A percentile compares a stretch with the other conserved stretches of the same genome.
Evolutionary conservation across 2,329 filamentous ascomycete species (phyloP).

Genomic region (Metarhizium sp.): DNA sequence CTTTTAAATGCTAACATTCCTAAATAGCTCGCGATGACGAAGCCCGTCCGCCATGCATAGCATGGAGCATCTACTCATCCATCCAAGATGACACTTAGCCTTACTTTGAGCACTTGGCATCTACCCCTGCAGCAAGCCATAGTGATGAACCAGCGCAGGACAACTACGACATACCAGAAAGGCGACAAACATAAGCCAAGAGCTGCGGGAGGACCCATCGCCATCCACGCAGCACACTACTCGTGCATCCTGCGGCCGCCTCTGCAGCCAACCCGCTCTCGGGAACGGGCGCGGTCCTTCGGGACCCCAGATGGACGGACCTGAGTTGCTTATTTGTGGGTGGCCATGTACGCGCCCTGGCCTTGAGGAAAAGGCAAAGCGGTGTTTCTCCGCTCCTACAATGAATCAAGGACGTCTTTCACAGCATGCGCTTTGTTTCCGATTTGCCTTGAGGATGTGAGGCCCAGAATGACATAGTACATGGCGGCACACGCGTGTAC

Average conservation of each 20-base stretch:
- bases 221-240: conserved; percentile 14
- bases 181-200: background rate
- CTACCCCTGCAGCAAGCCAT: too few species aligned
- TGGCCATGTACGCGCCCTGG: background rate
- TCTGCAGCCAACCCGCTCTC: conserved; percentile 25
- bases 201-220: conserved; percentile 7
- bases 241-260: conserved; percentile 28
- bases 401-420: background rate
- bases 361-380: background rate
- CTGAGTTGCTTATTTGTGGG: background rate
- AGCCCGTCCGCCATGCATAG: background rate
- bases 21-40: background rate
- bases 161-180: background rate
- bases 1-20: background rate
- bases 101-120: too few species aligned
- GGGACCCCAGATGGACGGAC: conserved; percentile 17
- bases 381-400: background rate
- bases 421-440: background rate
- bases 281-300: conserved; percentile 22
- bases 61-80: background rate
- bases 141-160: background rate
- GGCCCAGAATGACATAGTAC: background rate
- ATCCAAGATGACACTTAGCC: too few species aligned
- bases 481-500: background rate
- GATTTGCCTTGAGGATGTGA: background rate